Conservation (phyloP, 441 rosid genomes). For the Croton setiger region DNA sequence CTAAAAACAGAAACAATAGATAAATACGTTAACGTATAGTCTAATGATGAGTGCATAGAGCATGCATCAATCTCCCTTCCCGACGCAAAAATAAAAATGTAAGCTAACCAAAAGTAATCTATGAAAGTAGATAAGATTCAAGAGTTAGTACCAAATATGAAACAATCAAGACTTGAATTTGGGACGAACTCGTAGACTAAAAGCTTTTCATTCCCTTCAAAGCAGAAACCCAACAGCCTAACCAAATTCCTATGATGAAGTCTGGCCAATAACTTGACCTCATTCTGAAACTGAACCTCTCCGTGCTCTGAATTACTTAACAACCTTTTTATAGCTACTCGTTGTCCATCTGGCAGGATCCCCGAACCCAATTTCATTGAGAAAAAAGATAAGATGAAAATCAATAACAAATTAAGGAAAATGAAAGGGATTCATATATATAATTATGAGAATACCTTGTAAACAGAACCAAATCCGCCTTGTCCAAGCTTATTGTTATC, state of each 20-base stretch:
- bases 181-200: constrained; percentile 37
- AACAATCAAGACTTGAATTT: constrained; percentile 37
- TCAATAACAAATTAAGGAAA: background rate
- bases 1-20: too few species aligned
- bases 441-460: constrained; percentile 16
- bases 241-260: constrained; percentile 37
- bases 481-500: constrained; percentile 20
- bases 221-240: constrained; percentile 40
- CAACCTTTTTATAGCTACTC: constrained; percentile 40
- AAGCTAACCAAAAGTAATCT: background rate
- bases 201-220: constrained; percentile 31
- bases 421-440: too few species aligned
- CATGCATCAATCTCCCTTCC: too few species aligned
- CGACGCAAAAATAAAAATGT: too few species aligned
- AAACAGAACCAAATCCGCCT: constrained; percentile 29
- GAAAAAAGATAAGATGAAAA: background rate
- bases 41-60: background rate
- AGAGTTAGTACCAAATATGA: constrained; percentile 25
- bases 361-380: constrained; percentile 19
- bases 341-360: constrained; percentile 28
- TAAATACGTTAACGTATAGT: too few species aligned
- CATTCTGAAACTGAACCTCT: constrained; percentile 32
- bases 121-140: background rate
- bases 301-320: constrained; percentile 30
- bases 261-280: constrained; percentile 29